A percentile compares a stretch with the other conserved stretches of the same genome.
Conservation (phyloP, 371 early-diverging fungal species). For the Synchytrium microbalum region DNA sequence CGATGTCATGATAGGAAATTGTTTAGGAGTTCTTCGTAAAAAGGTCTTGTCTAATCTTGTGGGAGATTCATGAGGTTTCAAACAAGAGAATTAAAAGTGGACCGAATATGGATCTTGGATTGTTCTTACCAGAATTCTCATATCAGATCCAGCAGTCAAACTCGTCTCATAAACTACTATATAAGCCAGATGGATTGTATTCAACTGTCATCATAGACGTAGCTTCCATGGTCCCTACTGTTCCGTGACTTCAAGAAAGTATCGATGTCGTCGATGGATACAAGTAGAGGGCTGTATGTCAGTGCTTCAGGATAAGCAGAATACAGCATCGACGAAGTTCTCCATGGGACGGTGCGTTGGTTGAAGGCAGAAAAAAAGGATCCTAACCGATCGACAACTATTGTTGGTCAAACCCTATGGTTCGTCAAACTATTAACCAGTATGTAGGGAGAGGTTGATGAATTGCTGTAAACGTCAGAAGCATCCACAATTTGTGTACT, state of each 20-base stretch:
- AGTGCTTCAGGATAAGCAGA: constrained; percentile 78
- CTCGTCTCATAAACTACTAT: constrained; percentile 88
- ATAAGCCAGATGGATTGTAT: constrained; percentile 73
- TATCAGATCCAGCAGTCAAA: constrained; percentile 69
- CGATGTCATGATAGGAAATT: too few relatives aligned
- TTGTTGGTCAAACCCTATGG: constrained; percentile 60
- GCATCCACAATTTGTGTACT: constrained; percentile 8
- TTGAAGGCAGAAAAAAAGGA: background rate
- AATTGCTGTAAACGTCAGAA: constrained; percentile 4
- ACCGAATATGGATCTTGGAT: too few relatives aligned
- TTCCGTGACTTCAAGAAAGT: constrained; percentile 88
- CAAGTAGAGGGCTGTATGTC: constrained; percentile 81
- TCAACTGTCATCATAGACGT: constrained; percentile 97
- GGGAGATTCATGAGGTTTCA: too few relatives aligned
- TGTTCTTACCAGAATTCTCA: too few relatives aligned
- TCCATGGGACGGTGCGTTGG: background rate
- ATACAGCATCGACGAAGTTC: constrained; percentile 84
- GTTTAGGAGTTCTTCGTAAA: too few relatives aligned
- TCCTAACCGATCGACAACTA: too few relatives aligned
- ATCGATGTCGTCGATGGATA: constrained; percentile 98
- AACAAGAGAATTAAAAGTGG: too few relatives aligned
- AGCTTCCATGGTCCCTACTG: constrained; percentile 88
- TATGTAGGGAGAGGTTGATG: too few relatives aligned
- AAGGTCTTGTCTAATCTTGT: too few relatives aligned
- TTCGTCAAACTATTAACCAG: constrained; percentile 85